phyloP scores from a whole-genome alignment of 257 asterid genomes.

The Ajuga chamaepitys region DNA sequence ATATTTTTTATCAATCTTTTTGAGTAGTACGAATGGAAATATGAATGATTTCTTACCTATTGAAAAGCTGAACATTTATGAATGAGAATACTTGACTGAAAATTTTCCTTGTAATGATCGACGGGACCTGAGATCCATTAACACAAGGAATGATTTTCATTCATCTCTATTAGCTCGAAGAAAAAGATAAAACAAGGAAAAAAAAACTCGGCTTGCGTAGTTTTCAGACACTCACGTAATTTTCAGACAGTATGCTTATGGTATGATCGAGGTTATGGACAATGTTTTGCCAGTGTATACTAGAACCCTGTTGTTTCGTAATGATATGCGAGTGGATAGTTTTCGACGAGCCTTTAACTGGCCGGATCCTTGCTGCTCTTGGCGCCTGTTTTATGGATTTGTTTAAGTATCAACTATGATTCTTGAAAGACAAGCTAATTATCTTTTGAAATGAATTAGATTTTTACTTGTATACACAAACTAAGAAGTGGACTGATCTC shows the following conservation, averaged over 20 bases:
- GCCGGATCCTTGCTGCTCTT: conserved; percentile 69
- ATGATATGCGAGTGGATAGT: conserved; percentile 53
- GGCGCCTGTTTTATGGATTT: conserved; percentile 66
- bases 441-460: not conserved
- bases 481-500: conserved; percentile 76
- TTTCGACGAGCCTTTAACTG: conserved; percentile 63
- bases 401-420: conserved; percentile 12
- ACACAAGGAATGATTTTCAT: not conserved
- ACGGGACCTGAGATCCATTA: conserved; percentile 50
- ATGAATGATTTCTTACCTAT: conserved; percentile 49
- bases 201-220: too few species aligned
- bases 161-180: conserved; percentile 9
- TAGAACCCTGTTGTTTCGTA: conserved; percentile 70
- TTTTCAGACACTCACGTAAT: conserved; percentile 38
- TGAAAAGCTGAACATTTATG: conserved; percentile 94
- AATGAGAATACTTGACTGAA: conserved; percentile 90
- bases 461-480: conserved; percentile 75
- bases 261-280: conserved; percentile 61
- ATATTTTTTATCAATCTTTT: conserved; percentile 5
- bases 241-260: conserved; percentile 57
- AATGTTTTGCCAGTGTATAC: conserved; percentile 76
- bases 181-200: not conserved
- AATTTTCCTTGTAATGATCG: conserved; percentile 62
- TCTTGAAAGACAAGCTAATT: not conserved
- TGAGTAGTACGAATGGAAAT: not conserved